A percentile compares a stretch with the other conserved stretches of the same genome.
Conservation (phyloP, 495 filamentous ascomycete species). For the Halenospora varia region DNA sequence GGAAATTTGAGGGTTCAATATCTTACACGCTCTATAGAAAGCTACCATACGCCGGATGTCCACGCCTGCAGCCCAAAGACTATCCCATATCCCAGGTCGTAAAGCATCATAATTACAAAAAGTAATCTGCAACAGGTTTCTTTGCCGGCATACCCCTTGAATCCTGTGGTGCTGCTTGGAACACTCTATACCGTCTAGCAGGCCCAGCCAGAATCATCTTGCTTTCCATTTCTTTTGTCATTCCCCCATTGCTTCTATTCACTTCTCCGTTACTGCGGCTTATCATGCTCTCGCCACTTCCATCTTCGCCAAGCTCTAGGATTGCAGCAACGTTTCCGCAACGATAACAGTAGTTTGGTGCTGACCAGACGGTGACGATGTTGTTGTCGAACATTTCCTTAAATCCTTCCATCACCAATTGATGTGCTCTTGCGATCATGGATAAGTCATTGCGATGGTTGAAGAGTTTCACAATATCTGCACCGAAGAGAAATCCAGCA, state of each 20-base stretch:
- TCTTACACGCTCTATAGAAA: neutral
- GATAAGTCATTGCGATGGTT: constrained; percentile 90
- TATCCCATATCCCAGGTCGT: neutral
- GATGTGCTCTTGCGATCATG: constrained; percentile 90
- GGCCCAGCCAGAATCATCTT: constrained; percentile 56
- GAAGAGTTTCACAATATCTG: constrained; percentile 93
- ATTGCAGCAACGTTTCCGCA: constrained; percentile 97
- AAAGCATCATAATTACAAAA: constrained; percentile 3
- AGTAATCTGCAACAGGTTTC: constrained; percentile 50
- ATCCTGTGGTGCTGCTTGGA: constrained; percentile 96
- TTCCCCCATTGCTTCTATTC: constrained; percentile 46
- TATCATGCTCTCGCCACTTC: constrained; percentile 63
- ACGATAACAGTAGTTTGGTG: constrained; percentile 97
- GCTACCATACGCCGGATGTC: neutral
- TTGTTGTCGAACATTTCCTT: constrained; percentile 97
- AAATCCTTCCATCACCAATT: constrained; percentile 98
- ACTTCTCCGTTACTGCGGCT: constrained; percentile 78
- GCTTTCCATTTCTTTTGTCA: constrained; percentile 24
- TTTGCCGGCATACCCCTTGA: constrained; percentile 97
- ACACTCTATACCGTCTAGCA: constrained; percentile 88
- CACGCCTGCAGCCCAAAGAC: neutral
- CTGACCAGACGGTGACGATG: constrained; percentile 96
- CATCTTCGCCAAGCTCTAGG: constrained; percentile 86
- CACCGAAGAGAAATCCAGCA: constrained; percentile 93
- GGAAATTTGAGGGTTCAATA: neutral